These are phyloP conservation scores for Heliosperma pusillum DNA, from an alignment of 148 eudicot species.

Conservation along the genomic window DNA sequence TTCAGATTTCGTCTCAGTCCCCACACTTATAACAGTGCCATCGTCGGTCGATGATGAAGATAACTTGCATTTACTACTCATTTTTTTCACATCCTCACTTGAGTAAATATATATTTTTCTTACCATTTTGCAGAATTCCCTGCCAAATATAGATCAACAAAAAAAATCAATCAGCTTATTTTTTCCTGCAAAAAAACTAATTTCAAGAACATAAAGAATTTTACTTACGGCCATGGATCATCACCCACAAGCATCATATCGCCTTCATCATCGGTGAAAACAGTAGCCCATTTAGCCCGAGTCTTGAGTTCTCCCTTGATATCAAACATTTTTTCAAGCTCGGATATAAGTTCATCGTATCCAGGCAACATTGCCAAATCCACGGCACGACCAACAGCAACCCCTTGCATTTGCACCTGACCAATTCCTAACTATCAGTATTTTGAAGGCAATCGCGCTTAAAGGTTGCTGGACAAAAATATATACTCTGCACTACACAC, in stretches of 20 bases:
- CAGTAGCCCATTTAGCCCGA: slow-evolving; percentile 63
- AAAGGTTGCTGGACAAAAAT: background rate
- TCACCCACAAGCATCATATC: slow-evolving; percentile 97
- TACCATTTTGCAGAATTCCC: slow-evolving; percentile 83
- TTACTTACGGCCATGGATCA: slow-evolving; percentile 89
- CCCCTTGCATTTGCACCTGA: slow-evolving; percentile 96
- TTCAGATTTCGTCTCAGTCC: slow-evolving; percentile 43
- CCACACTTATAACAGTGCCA: slow-evolving; percentile 36
- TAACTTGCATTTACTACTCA: slow-evolving; percentile 44
- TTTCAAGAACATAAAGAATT: background rate
- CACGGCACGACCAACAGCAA: slow-evolving; percentile 90
- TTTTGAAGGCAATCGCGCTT: background rate
- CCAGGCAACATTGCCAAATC: slow-evolving; percentile 60
- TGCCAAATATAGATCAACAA: slow-evolving; percentile 16
- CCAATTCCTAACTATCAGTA: background rate
- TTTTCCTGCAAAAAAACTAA: too few relatives aligned
- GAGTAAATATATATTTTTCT: slow-evolving; percentile 66
- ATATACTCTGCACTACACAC: too few relatives aligned
- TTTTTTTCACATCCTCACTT: slow-evolving; percentile 74
- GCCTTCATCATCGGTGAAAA: slow-evolving; percentile 86
- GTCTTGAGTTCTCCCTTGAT: slow-evolving; percentile 70
- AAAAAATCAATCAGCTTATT: background rate
- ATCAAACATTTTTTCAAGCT: slow-evolving; percentile 78
- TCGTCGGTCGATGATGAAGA: slow-evolving; percentile 41
- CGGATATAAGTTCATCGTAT: slow-evolving; percentile 54